phyloP scores from a whole-genome alignment of 2,329 filamentous ascomycete species.

The Capronia epimyces region DNA sequence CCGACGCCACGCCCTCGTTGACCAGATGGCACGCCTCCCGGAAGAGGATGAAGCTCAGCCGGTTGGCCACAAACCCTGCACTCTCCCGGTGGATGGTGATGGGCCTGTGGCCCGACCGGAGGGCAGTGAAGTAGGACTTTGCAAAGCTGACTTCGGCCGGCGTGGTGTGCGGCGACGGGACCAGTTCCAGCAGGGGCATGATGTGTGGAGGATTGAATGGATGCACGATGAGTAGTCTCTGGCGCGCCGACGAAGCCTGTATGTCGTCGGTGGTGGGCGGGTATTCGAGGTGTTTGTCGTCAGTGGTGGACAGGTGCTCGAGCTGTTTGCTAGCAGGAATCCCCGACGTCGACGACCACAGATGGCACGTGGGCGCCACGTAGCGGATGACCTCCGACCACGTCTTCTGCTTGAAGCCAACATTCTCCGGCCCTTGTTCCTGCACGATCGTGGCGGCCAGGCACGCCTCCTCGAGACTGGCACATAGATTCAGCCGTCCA shows the following conservation, averaged over 20 bases:
- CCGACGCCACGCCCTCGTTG: slow-evolving; percentile 48
- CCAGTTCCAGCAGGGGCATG: slow-evolving; percentile 57
- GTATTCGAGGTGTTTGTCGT: slow-evolving; percentile 40
- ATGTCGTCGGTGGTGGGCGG: no score
- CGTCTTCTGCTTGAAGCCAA: slow-evolving; percentile 47
- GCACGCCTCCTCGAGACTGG: slow-evolving; percentile 40
- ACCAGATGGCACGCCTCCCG: slow-evolving; percentile 54
- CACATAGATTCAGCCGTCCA: slow-evolving; percentile 36
- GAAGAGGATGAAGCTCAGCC: slow-evolving; percentile 53
- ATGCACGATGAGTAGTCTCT: slow-evolving; percentile 52
- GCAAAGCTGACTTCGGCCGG: slow-evolving; percentile 38
- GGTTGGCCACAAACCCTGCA: slow-evolving; percentile 61
- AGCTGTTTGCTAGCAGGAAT: slow-evolving; percentile 51
- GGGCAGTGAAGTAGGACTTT: slow-evolving; percentile 73
- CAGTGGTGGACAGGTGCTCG: slow-evolving; percentile 33
- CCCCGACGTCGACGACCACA: slow-evolving; percentile 56
- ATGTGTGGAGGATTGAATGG: slow-evolving; percentile 59
- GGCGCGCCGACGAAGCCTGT: neutral
- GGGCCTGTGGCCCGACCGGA: slow-evolving; percentile 93
- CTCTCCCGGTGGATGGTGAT: slow-evolving; percentile 95
- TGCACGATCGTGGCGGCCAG: slow-evolving; percentile 49
- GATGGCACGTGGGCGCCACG: slow-evolving; percentile 42
- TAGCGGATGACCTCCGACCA: slow-evolving; percentile 49
- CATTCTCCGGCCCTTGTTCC: slow-evolving; percentile 55
- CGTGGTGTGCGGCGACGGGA: slow-evolving; percentile 45